Percentiles rank a stretch among this genome's conserved stretches.
These are phyloP conservation scores for Tetrastigma voinierianum DNA, from an alignment of 164 flowering plant species.

Conservation along the genomic window DNA sequence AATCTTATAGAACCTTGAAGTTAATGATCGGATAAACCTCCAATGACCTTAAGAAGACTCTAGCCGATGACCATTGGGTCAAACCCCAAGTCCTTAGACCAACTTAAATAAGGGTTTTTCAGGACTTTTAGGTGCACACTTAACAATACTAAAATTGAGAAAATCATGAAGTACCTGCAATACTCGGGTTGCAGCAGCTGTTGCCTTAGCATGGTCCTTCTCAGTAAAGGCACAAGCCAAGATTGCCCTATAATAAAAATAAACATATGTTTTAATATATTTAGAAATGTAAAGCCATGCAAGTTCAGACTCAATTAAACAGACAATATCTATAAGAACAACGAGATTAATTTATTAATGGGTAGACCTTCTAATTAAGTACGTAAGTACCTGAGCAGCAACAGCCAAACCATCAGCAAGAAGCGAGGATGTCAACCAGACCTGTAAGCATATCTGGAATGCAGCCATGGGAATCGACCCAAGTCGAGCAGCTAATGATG, in stretches of 20 bases:
- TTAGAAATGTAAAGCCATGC: neutral
- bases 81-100: too few relatives aligned
- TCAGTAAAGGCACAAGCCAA: conserved; percentile 56
- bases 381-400: conserved; percentile 85
- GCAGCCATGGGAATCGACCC: conserved; percentile 94
- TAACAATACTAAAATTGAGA: too few relatives aligned
- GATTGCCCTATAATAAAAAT: conserved; percentile 44
- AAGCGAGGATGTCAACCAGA: conserved; percentile 90
- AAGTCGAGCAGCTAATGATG: conserved; percentile 83
- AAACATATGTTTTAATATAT: too few relatives aligned
- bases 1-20: too few relatives aligned
- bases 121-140: too few relatives aligned
- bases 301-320: neutral
- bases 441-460: conserved; percentile 87
- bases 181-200: conserved; percentile 33
- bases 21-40: too few relatives aligned
- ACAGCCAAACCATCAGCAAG: conserved; percentile 77
- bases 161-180: conserved; percentile 35
- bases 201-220: conserved; percentile 40
- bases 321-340: neutral
- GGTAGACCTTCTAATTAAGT: too few relatives aligned
- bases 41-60: too few relatives aligned
- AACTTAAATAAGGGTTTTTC: too few relatives aligned
- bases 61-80: too few relatives aligned
- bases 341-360: too few relatives aligned